Base-by-base conservation (phyloP, 2,329 filamentous ascomycete genomes). In the Botrytis porri region DNA sequence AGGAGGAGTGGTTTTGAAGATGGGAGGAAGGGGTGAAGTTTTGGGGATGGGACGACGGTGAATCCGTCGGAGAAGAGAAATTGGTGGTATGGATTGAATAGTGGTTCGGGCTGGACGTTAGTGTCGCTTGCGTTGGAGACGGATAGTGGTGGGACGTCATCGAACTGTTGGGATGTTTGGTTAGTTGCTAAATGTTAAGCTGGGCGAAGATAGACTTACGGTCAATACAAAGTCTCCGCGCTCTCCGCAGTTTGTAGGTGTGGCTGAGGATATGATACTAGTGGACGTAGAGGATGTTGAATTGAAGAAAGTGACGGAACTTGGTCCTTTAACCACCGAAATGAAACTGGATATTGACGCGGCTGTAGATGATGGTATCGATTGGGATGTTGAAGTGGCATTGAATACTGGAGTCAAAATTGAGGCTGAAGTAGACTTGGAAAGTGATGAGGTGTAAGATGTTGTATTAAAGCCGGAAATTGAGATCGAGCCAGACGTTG, bases 11-110 rank as follows among this genome's bases (percentile, higher is more conserved):
- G 75, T n/a, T 76, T 75, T 0, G 81, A 81, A 4, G 77, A 76
- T 35, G 81, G 78, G 16, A 77, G 70, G 64, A 80, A 82, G 32
- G 78, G 79, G n/a, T 76, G 75, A 4, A 29, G 48, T 4, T 75
- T 78, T 70, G 78, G 77, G 45, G 82, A 77, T 18, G 80, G 77
- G 14, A 79, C 77, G 9, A 81, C 80, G 7, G 73, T 73, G 73
- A 83, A 83, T 9, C 82, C 82, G 37, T 78, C 72, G 9, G 81
- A 82, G 73, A 82, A 84, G 57, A 77, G 78, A 65, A 84, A 80
- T 32, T 80, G 76, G 61, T 80, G 77, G 72, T 81, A 81, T 22
- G 80, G 80, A 63, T 75, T 80, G 74, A 79, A 80, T n/a, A 81
- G 57, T 10, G 80, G 78, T 54, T 73, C 73, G 35, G 79, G 75